Conservation (phyloP, 257 asterid species). For the Apocynum venetum region DNA sequence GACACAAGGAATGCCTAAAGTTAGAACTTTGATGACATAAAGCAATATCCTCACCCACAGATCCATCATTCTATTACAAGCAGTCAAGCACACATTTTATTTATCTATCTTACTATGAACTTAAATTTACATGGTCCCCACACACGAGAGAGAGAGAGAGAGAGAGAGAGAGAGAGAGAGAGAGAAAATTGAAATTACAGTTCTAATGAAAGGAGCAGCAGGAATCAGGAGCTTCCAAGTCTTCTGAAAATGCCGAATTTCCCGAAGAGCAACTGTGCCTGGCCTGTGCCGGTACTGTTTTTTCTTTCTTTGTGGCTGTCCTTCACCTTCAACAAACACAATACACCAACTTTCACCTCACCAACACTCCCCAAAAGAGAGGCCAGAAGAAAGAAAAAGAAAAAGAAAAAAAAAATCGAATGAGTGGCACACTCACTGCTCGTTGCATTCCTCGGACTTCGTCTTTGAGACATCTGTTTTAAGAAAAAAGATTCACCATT, state of each 20-base stretch:
- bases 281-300: conserved; percentile 51
- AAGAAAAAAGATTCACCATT: background rate
- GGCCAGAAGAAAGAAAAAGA: background rate
- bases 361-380: conserved; percentile 14
- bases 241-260: conserved; percentile 77
- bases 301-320: conserved; percentile 11
- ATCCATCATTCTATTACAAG: background rate
- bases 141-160: too few species aligned
- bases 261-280: conserved; percentile 75
- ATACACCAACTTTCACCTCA: background rate
- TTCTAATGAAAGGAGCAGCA: conserved; percentile 79
- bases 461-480: conserved; percentile 32
- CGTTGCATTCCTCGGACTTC: conserved; percentile 28
- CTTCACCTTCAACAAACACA: conserved; percentile 22
- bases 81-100: background rate
- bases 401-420: background rate
- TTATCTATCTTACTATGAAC: background rate
- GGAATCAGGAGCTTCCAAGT: conserved; percentile 61
- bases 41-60: background rate
- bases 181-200: conserved; percentile 29
- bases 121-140: background rate
- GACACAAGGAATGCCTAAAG: background rate
- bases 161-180: too few species aligned
- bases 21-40: background rate
- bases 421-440: conserved; percentile 27